Base-by-base conservation (phyloP, 495 filamentous ascomycete genomes). In the Geopyxis carbonaria region DNA sequence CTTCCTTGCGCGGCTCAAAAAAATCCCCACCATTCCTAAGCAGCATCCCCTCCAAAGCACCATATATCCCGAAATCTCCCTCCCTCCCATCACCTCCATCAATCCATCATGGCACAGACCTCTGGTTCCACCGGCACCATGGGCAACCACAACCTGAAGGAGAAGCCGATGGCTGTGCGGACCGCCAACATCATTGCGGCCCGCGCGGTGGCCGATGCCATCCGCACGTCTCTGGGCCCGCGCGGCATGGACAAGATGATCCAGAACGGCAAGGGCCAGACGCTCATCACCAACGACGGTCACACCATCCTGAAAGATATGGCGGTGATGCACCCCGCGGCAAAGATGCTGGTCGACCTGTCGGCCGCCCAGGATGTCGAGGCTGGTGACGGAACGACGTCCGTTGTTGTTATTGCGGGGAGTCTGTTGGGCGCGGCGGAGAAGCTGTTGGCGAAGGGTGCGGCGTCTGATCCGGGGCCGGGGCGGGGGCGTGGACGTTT, bases 171-270 rank as follows among this genome's bases (percentile, higher is more conserved):
- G 68, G 91, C 89, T 38, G 89, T 97, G 47, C 80, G 89, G 43
- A 79, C 76, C 38, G 78, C 80, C 43, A 97, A 97, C 62, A 95
- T 97, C 62, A 76, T 92, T 50, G 89, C 89, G 49, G 89, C 89
- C 49, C 76, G 87, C 80, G 89, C 89, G 55, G 85, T 97, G 50
- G 73, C 91, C 54, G 89, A 97, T 73, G 89, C 89, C 47, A 89
- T 97, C 58, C 72, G 89, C 42, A 56, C 53, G 21, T 80, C 76
- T 44, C 64, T 80, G 51, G 76, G 76, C 45, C 76, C 76, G 38
- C 72, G 72, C 58, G 72, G 75, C 45, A 92, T 93, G 86, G 89
- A 97, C 64, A 97, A 97, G 67, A 97, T 97, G 89, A 95, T 97
- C 46, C 78, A 89, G 72, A 91, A 80, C 20, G 79, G 84, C 48